phyloP scores from a whole-genome alignment of 192 early-diverging fungal genomes.

The Chytriomyces sp. region DNA sequence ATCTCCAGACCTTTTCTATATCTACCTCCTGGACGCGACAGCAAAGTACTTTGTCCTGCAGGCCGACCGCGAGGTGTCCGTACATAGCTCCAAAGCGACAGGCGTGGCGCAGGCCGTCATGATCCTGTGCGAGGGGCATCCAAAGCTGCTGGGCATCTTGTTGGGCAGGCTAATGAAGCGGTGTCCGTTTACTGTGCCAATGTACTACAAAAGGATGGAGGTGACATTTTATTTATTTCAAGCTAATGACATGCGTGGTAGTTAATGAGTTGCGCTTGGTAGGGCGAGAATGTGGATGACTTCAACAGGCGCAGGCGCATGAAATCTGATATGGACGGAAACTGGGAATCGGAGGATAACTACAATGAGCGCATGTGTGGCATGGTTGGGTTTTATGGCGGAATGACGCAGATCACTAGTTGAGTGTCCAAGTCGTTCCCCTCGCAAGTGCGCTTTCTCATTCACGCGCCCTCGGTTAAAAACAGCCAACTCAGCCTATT shows the following conservation, averaged over 20 bases:
- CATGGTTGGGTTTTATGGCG: constrained; percentile 69
- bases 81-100: constrained; percentile 59
- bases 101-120: constrained; percentile 67
- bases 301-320: constrained; percentile 48
- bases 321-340: constrained; percentile 36
- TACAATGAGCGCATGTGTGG: constrained; percentile 70
- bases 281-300: constrained; percentile 47
- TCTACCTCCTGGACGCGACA: constrained; percentile 4
- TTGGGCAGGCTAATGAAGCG: constrained; percentile 68
- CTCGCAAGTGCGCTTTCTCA: background rate
- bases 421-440: background rate
- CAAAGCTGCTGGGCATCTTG: constrained; percentile 60
- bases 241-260: background rate
- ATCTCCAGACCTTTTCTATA: background rate
- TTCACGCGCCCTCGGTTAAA: background rate
- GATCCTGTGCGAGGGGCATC: constrained; percentile 57
- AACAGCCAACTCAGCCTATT: constrained; percentile 27
- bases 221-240: constrained; percentile 39
- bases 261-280: background rate
- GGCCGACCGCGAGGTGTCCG: constrained; percentile 69
- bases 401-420: constrained; percentile 60
- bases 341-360: constrained; percentile 60
- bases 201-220: constrained; percentile 51
- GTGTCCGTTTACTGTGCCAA: constrained; percentile 72
- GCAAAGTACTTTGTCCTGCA: constrained; percentile 44